Evolutionary conservation across 1,284 basidiomycete species (phyloP).

Genomic region (Fomitopsis pinicola): DNA sequence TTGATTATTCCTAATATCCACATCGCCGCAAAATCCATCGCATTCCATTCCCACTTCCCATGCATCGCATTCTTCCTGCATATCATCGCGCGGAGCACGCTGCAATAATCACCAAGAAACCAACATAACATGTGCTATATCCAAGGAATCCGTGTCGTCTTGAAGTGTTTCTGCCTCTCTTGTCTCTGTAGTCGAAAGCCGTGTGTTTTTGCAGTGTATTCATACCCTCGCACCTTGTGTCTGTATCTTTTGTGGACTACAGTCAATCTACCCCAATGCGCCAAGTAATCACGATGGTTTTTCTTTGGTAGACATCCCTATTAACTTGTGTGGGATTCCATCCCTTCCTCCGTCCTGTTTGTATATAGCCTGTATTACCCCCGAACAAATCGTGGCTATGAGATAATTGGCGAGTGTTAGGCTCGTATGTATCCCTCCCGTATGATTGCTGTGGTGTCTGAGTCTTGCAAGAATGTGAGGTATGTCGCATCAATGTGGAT

Average conservation of each 20-base stretch:
- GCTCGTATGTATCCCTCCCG: not conserved
- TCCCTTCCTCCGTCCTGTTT: not conserved
- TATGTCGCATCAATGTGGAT: not conserved
- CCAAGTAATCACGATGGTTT: not conserved
- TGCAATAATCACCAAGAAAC: not conserved
- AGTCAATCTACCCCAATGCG: not conserved
- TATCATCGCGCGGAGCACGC: not conserved
- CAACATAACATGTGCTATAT: constrained; percentile 21
- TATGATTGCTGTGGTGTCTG: not conserved
- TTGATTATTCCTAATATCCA: constrained; percentile 8
- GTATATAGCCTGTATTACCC: constrained; percentile 1
- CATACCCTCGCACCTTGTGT: not conserved
- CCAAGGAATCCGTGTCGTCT: constrained; percentile 4
- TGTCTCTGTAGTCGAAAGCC: constrained; percentile 1
- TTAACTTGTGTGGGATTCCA: not conserved
- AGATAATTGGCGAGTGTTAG: not conserved
- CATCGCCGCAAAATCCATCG: constrained; percentile 1
- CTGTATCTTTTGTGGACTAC: not conserved
- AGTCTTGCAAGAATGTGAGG: not conserved
- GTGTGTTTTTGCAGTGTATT: not conserved
- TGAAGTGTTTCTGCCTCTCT: not conserved
- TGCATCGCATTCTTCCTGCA: not conserved
- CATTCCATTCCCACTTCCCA: not conserved
- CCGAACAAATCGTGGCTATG: not conserved
- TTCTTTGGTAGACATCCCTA: not conserved